Base-by-base conservation (phyloP, 1,284 basidiomycete genomes). In the Gymnopus androsaceus region DNA sequence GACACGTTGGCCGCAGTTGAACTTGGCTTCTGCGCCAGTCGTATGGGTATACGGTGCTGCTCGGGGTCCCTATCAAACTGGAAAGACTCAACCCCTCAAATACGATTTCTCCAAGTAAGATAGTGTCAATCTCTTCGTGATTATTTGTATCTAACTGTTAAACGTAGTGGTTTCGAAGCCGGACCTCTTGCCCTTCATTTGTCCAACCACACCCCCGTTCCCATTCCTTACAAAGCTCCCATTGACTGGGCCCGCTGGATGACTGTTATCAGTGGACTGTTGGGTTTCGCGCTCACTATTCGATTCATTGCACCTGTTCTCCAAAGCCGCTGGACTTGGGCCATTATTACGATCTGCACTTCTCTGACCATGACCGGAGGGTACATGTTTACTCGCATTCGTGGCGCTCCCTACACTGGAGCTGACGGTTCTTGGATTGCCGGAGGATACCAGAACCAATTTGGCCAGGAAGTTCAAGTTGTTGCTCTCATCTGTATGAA, bases 321-420 rank as follows among this genome's bases (percentile, higher is more conserved):
- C 44, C 75, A 83, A 64, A 91, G 80, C 61, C 85, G 87, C 59
- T 94, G 91, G 92, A 79, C 84, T 11, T 94, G 92, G 92, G 89
- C 88, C 3, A 66, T 77, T 11, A 72, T 75, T 45, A 85, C 81
- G 25, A 74, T 94, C 53, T 61, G 87, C 55, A 79, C 82, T 4
- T 87, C 87, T 36, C 79, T 95, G 31, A 73, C 92, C 64, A 95
- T 96, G 87, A 95, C 87, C 9, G 85, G 87, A 7, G 95, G 95
- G 3, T 91, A 89, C 77, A 99, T 99, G 97, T 99, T 97, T 79
- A 94, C 92, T 64, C 88, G 88, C 61, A 99, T 99, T 66, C 87
- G 96, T 60, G 81, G 81, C 47, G 83, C 84, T 55, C 95, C 95
- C 2, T 94, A 85, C 66, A 78, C 81, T 51, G 85, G 83, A 34